Percentiles rank a stretch among this genome's conserved stretches.
phyloP scores from a whole-genome alignment of 257 asterid species.

The Salvia miltiorrhiza region DNA sequence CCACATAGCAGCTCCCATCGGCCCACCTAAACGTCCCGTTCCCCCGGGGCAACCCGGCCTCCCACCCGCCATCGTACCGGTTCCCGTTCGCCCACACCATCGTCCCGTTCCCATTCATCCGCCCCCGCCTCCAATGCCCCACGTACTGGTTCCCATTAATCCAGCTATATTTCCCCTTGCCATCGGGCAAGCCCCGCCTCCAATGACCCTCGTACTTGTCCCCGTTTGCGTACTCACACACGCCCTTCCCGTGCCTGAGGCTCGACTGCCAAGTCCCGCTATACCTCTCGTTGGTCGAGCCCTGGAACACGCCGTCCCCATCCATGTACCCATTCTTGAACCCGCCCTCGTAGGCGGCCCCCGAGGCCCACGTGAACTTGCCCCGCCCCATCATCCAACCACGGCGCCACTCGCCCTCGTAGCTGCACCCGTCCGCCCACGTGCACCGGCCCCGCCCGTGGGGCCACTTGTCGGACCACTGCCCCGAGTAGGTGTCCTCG shows the following conservation, averaged over 20 bases:
- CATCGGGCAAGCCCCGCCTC: slow-evolving; percentile 67
- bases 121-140: slow-evolving; percentile 82
- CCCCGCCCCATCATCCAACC: slow-evolving; percentile 76
- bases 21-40: slow-evolving; percentile 77
- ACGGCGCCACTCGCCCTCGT: slow-evolving; percentile 73
- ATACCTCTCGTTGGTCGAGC: slow-evolving; percentile 52
- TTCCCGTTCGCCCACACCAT: slow-evolving; percentile 78
- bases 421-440: slow-evolving; percentile 86
- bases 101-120: slow-evolving; percentile 74
- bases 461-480: slow-evolving; percentile 63
- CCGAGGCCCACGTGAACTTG: slow-evolving; percentile 81
- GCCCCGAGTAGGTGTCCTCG: slow-evolving; percentile 74
- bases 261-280: slow-evolving; percentile 70
- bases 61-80: slow-evolving; percentile 86
- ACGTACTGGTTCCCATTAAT: slow-evolving; percentile 71
- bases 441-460: slow-evolving; percentile 67
- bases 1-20: slow-evolving; percentile 81
- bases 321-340: slow-evolving; percentile 73
- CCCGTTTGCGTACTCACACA: slow-evolving; percentile 58
- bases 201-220: slow-evolving; percentile 73
- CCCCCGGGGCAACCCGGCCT: slow-evolving; percentile 76
- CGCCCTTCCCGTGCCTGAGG: slow-evolving; percentile 69
- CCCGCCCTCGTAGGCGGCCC: slow-evolving; percentile 79
- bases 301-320: slow-evolving; percentile 77
- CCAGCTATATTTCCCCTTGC: slow-evolving; percentile 87